Conservation (phyloP, 176 grass and related monocot genomes). For the Carex kokanica region DNA sequence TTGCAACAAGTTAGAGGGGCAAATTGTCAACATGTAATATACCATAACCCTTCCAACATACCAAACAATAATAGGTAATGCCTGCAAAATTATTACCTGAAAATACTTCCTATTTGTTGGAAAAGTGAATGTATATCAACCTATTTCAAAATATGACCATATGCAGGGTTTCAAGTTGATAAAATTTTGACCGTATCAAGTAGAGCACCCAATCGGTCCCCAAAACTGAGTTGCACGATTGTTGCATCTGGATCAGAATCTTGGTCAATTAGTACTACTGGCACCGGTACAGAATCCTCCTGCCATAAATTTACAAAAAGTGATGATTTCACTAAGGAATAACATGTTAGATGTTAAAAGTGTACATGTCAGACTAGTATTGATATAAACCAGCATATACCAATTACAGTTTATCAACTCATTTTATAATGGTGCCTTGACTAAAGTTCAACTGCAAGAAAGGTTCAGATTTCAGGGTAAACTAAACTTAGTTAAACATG, state of each 20-base stretch:
- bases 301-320: slow-evolving; percentile 16
- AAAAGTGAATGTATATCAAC: slow-evolving; percentile 1
- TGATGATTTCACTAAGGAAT: background rate
- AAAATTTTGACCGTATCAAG: slow-evolving; percentile 72
- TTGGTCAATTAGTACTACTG: slow-evolving; percentile 88
- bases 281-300: slow-evolving; percentile 60
- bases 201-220: slow-evolving; percentile 77
- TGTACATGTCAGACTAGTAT: background rate
- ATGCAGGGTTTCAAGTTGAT: background rate
- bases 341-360: background rate
- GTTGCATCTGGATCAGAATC: slow-evolving; percentile 83
- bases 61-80: background rate
- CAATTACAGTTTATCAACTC: background rate
- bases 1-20: background rate
- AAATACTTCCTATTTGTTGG: background rate
- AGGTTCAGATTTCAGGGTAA: background rate
- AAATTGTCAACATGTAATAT: background rate
- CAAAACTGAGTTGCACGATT: slow-evolving; percentile 92
- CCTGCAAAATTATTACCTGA: background rate
- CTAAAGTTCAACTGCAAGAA: background rate
- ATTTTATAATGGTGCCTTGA: background rate
- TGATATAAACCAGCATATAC: background rate
- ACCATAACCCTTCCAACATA: background rate
- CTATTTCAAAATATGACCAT: background rate
- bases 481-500: background rate